Conservation (phyloP, 73 alveolate genomes). For the Paramecium sonneborni region DNA sequence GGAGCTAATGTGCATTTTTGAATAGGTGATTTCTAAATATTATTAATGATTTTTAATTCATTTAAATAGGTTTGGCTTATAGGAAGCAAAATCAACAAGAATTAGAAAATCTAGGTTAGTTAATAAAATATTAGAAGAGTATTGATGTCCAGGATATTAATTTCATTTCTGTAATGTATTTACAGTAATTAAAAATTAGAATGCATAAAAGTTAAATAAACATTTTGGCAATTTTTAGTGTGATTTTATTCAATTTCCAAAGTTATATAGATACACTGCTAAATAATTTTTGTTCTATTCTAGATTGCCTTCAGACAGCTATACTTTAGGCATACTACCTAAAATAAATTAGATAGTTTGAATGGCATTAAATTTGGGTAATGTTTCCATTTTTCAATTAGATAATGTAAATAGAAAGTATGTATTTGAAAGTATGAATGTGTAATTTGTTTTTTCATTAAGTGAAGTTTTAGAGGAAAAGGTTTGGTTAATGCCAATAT, state of each 20-base stretch:
- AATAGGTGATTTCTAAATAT: neutral
- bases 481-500: conserved; percentile 5
- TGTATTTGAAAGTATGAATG: neutral
- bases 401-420: neutral
- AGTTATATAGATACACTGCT: neutral
- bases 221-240: conserved; percentile 35
- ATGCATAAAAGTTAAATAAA: neutral
- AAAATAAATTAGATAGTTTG: conserved; percentile 16
- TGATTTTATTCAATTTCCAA: conserved; percentile 7
- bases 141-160: neutral
- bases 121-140: neutral
- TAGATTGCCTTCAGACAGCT: neutral
- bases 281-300: conserved; percentile 12
- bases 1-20: conserved; percentile 35
- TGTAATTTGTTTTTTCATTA: conserved; percentile 19
- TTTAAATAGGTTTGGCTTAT: neutral
- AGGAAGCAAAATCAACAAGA: neutral
- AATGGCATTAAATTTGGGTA: conserved; percentile 47
- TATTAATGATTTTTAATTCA: neutral
- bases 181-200: neutral
- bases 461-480: neutral
- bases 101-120: neutral
- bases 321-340: neutral
- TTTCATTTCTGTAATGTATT: neutral
- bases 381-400: neutral